These are phyloP conservation scores for Penicillium flavigenum DNA, from an alignment of 495 filamentous ascomycete genomes.

Conservation along the genomic window DNA sequence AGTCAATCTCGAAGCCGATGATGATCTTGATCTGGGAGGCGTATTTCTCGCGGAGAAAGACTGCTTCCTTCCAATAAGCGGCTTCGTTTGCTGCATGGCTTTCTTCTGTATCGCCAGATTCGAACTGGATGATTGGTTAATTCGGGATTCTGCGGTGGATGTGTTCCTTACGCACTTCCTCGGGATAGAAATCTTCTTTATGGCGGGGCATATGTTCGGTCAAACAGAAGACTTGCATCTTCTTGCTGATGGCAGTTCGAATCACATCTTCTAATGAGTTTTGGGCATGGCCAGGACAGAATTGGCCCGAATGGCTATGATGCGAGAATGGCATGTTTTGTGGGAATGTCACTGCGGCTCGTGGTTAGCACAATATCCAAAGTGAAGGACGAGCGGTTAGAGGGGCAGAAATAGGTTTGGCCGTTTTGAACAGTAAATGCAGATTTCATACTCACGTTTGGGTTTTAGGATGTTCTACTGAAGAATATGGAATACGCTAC, in stretches of 20 bases:
- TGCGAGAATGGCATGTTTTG: constrained; percentile 89
- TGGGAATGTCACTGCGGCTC: constrained; percentile 4
- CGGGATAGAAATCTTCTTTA: constrained; percentile 80
- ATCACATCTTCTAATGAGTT: constrained; percentile 82
- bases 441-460: neutral
- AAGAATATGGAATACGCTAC: neutral
- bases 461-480: neutral
- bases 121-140: constrained; percentile 31
- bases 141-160: neutral
- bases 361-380: constrained; percentile 8
- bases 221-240: constrained; percentile 78
- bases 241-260: constrained; percentile 69
- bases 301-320: constrained; percentile 96
- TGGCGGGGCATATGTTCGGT: constrained; percentile 96
- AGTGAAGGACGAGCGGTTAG: neutral
- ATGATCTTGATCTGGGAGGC: constrained; percentile 70
- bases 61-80: constrained; percentile 69
- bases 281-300: constrained; percentile 86
- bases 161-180: constrained; percentile 63
- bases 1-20: constrained; percentile 91
- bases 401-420: neutral
- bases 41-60: constrained; percentile 69
- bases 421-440: neutral
- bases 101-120: constrained; percentile 38
- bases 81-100: constrained; percentile 58